phyloP scores from a whole-genome alignment of 371 early-diverging fungal genomes.

The Apophysomyces elegans region DNA sequence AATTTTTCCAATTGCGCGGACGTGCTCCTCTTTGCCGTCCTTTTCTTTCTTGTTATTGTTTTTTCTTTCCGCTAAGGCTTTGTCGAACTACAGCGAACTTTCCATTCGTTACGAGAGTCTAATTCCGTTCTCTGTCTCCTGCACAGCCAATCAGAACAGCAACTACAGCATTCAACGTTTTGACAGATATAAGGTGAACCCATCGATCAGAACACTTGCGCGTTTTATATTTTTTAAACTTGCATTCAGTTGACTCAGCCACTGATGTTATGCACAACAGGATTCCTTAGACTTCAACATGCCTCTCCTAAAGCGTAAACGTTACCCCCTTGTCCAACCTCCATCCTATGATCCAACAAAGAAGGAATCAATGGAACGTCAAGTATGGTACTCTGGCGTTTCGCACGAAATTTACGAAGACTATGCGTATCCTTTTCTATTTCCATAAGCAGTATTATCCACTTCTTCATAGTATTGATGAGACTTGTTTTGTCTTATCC shows the following conservation, averaged over 20 bases:
- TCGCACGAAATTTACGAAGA: constrained; percentile 84
- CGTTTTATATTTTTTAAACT: constrained; percentile 2
- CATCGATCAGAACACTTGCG: not conserved
- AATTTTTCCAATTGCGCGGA: not conserved
- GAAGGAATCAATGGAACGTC: constrained; percentile 52
- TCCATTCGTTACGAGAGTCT: not conserved
- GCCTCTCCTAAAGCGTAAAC: constrained; percentile 66
- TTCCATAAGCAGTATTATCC: not conserved
- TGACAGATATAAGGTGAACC: constrained; percentile 5
- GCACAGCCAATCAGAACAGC: not conserved
- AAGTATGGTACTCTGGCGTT: constrained; percentile 78
- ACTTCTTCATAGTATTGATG: not conserved
- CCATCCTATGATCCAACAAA: constrained; percentile 46
- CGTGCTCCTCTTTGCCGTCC: not conserved
- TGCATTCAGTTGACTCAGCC: constrained; percentile 7
- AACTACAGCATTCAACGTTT: not conserved
- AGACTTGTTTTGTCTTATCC: constrained; percentile 3
- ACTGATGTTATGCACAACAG: constrained; percentile 10
- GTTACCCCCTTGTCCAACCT: constrained; percentile 42
- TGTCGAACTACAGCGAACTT: constrained; percentile 1
- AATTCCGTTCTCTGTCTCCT: not conserved
- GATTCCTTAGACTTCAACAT: constrained; percentile 30
- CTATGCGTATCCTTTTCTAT: constrained; percentile 69
- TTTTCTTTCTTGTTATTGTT: not conserved
- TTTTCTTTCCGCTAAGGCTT: constrained; percentile 7